Conservation (phyloP, 352 stramenopile genomes). For the Pythium grandisporangium region DNA sequence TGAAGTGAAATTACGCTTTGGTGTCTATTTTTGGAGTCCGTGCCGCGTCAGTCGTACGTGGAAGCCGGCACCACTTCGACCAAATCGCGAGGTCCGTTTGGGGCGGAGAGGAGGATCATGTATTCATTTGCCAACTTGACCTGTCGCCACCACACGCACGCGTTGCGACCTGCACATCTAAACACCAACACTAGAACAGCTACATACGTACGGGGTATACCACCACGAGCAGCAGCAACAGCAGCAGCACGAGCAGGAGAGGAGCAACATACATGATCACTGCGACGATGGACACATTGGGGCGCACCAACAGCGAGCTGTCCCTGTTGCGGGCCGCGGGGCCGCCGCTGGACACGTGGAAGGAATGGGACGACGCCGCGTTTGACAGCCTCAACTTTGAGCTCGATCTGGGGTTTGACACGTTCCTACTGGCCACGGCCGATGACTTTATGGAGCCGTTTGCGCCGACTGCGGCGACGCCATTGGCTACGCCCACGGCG, state of each 20-base stretch:
- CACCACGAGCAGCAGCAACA: no score
- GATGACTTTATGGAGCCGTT: slow-evolving; percentile 61
- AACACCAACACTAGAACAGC: background rate
- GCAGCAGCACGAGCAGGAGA: no score
- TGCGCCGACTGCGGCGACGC: slow-evolving; percentile 5
- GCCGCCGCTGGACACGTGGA: slow-evolving; percentile 11
- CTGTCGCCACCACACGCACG: background rate
- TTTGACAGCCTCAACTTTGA: slow-evolving; percentile 36
- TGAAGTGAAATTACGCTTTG: no score
- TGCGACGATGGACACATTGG: background rate
- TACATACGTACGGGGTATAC: no score
- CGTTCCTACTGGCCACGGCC: slow-evolving; percentile 41
- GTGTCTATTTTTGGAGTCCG: background rate
- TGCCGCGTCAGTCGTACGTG: background rate
- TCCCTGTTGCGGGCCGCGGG: background rate
- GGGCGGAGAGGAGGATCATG: no score
- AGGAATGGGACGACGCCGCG: slow-evolving; percentile 31
- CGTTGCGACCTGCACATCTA: slow-evolving; percentile 1
- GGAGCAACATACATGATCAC: no score
- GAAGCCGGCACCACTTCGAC: background rate
- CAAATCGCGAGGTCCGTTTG: background rate
- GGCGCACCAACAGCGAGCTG: background rate
- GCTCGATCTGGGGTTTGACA: slow-evolving; percentile 50
- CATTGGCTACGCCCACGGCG: slow-evolving; percentile 2
- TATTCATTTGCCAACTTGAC: background rate